Evolutionary conservation across 345 rosid genomes (phyloP).

Genomic region (Lepidium sativum): DNA sequence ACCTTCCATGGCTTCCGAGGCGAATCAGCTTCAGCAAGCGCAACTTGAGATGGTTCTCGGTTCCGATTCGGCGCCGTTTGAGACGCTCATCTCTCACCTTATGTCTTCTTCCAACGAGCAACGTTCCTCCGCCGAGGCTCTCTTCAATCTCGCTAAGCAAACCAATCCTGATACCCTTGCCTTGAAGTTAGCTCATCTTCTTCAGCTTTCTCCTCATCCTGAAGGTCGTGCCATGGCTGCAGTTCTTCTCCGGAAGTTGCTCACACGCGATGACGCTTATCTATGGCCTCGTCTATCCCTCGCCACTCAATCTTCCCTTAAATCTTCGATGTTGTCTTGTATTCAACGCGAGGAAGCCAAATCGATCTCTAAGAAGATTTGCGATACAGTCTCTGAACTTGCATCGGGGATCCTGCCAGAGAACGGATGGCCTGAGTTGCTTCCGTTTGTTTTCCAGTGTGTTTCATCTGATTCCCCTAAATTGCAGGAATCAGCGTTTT

Average conservation of each 20-base stretch:
- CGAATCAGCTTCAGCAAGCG: slow-evolving; percentile 69
- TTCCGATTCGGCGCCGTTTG: slow-evolving; percentile 75
- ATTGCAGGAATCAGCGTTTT: slow-evolving; percentile 86
- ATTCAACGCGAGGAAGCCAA: slow-evolving; percentile 74
- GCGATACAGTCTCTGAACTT: slow-evolving; percentile 93
- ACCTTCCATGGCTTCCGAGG: slow-evolving; percentile 61
- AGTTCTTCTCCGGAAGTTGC: slow-evolving; percentile 85
- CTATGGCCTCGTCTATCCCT: slow-evolving; percentile 79
- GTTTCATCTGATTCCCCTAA: slow-evolving; percentile 70
- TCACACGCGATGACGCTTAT: slow-evolving; percentile 83
- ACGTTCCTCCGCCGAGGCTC: slow-evolving; percentile 78
- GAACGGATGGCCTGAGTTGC: slow-evolving; percentile 90
- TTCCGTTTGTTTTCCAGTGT: slow-evolving; percentile 94
- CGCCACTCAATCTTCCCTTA: slow-evolving; percentile 70
- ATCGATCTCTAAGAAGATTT: slow-evolving; percentile 75
- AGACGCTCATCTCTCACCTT: slow-evolving; percentile 72
- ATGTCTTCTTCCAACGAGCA: slow-evolving; percentile 95
- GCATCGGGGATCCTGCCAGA: slow-evolving; percentile 81
- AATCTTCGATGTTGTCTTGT: slow-evolving; percentile 61
- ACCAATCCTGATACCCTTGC: slow-evolving; percentile 77
- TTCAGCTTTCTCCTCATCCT: slow-evolving; percentile 59
- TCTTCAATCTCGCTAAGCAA: slow-evolving; percentile 86
- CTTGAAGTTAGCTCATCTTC: slow-evolving; percentile 75
- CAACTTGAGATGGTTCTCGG: slow-evolving; percentile 81
- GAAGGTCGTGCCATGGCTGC: slow-evolving; percentile 95